Evolutionary conservation across 345 rosid genomes (phyloP), one percentile per base, ranked within the genome.

Genomic region (Geranium rotundifolium): DNA sequence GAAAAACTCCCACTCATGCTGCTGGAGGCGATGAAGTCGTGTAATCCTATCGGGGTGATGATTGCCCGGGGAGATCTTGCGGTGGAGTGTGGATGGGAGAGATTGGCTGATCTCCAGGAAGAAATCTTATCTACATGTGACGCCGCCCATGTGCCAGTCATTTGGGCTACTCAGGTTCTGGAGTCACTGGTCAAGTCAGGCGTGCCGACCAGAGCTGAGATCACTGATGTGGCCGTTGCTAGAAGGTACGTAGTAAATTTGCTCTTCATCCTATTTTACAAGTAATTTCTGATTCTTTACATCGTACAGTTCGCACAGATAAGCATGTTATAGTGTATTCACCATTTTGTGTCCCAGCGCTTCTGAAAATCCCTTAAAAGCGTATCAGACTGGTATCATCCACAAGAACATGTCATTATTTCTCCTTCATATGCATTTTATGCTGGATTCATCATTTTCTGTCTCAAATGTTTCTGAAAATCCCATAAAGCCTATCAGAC

Each of bases 51-150:
- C 13, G 92, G 92, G 56, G 81, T 84, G 59, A 86, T 84, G 89
- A 79, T 86, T 70, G 92, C 89, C 18, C 62, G 89, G 73, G 92
- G 92, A 23, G 89, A 84, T 77, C 92, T 86, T 66, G 92, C 89
- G 0, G 92, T 86, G 34, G 92, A 86, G 65, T 84, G 92, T 68
- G 92, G 92, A 30, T 86, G 89, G 89, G 92, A 86, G 70, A 81
- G 74, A 61, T 70, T 86, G 63, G 84, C 87, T 65, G 75, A 75
- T 67, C 64, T 82, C 65, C 92, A 86, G 57, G 87, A 86, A n/a
- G 89, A 86, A 72, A 86, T 86, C 68, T 2, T 84, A 14, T 76
- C 78, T 63, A 19, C 79, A 62, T 84, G 84, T 49, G 67, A 59
- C 55, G 81, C 80, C 59, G 87, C 87, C 59, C 71, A 73, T 30